Conservation (phyloP, 345 rosid species). For the Eucalyptus polybractea region DNA sequence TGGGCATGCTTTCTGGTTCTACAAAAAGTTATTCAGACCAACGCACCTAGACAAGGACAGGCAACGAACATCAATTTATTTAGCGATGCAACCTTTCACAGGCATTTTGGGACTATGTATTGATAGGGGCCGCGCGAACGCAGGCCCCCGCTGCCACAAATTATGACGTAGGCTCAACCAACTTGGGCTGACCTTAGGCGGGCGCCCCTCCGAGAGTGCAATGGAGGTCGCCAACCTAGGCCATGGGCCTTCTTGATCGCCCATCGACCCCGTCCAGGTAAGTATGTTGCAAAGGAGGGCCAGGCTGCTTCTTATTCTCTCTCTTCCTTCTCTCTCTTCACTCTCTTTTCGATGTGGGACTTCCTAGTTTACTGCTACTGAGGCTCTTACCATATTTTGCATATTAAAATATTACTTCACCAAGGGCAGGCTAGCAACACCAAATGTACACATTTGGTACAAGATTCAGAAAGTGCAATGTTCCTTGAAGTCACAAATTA, state of each 20-base stretch:
- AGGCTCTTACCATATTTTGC: neutral
- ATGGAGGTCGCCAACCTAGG: neutral
- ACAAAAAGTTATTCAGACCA: neutral
- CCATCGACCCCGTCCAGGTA: neutral
- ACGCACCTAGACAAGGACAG: too few species aligned
- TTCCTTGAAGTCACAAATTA: neutral
- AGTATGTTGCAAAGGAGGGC: fast-evolving
- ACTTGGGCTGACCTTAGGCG: neutral
- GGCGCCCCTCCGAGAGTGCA: neutral
- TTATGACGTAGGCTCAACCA: neutral
- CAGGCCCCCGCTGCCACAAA: neutral
- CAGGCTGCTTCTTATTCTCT: neutral
- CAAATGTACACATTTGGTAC: too few species aligned
- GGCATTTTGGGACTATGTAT: neutral
- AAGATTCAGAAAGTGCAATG: neutral
- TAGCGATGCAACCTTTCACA: fast-evolving
- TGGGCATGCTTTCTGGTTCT: neutral
- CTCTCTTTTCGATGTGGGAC: neutral
- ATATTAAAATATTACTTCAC: neutral
- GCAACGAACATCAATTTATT: too few species aligned
- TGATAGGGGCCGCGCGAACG: neutral
- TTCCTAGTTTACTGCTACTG: neutral
- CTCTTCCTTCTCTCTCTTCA: neutral
- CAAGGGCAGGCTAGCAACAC: neutral
- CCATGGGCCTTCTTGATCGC: neutral